phyloP scores from a whole-genome alignment of 257 asterid species.

The Primulina eburnea region DNA sequence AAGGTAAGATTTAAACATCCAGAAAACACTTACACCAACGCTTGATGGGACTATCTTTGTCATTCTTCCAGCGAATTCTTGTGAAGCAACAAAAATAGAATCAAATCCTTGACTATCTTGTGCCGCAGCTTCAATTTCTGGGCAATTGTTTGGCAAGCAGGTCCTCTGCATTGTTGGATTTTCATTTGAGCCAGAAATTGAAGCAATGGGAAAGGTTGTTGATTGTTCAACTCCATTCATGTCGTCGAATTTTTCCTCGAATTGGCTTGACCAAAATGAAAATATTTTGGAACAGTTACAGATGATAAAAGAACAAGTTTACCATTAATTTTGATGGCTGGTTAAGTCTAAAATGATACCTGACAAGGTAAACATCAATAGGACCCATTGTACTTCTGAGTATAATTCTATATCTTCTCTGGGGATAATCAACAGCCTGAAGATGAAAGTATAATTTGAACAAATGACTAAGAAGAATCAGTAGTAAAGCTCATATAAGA shows the following conservation, averaged over 20 bases:
- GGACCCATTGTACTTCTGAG: slow-evolving; percentile 98
- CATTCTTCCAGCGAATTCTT: slow-evolving; percentile 73
- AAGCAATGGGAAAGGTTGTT: slow-evolving; percentile 47
- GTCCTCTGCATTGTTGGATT: slow-evolving; percentile 41
- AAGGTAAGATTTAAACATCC: background rate
- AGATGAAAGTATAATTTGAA: slow-evolving; percentile 18
- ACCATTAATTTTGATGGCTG: background rate
- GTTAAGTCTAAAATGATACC: slow-evolving; percentile 41
- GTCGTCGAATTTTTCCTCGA: slow-evolving; percentile 89
- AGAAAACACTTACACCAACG: slow-evolving; percentile 56
- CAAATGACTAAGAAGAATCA: slow-evolving; percentile 25
- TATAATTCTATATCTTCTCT: slow-evolving; percentile 87
- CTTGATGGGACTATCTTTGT: slow-evolving; percentile 75
- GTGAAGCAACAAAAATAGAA: slow-evolving; percentile 44
- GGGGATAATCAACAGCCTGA: slow-evolving; percentile 93
- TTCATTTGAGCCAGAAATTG: slow-evolving; percentile 64
- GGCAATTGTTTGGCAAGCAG: slow-evolving; percentile 31
- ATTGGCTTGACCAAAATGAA: slow-evolving; percentile 56
- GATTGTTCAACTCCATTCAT: slow-evolving; percentile 56
- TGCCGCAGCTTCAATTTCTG: slow-evolving; percentile 39
- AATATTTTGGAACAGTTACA: slow-evolving; percentile 3
- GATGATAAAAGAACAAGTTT: slow-evolving; percentile 7
- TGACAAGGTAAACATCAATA: slow-evolving; percentile 91
- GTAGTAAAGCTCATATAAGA: slow-evolving; percentile 19
- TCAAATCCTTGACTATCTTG: slow-evolving; percentile 42